A percentile compares a stretch with the other conserved stretches of the same genome.
Evolutionary conservation across 1,284 basidiomycete genomes (phyloP).

Genomic region (Bjerkandera adusta): DNA sequence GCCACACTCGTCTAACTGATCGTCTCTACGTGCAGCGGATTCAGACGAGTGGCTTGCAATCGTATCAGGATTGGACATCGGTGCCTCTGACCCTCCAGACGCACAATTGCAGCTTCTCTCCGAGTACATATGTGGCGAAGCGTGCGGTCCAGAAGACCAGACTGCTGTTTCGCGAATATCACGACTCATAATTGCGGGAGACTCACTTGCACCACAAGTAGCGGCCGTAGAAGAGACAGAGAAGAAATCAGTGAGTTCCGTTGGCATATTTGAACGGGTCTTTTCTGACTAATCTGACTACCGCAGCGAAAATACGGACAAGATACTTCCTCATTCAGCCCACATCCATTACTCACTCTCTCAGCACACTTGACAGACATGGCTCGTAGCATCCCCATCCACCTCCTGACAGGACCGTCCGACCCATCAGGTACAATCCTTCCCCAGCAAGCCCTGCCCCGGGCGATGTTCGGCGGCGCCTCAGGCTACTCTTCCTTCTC

Average conservation of each 20-base stretch:
- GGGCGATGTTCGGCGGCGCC: constrained; percentile 84
- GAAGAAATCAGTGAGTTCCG: constrained; percentile 52
- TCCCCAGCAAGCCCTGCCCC: constrained; percentile 93
- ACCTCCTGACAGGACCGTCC: constrained; percentile 80
- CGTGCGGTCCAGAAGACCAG: constrained; percentile 67
- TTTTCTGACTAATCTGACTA: not conserved
- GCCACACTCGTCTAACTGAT: not conserved
- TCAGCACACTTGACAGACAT: constrained; percentile 75
- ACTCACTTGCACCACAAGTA: constrained; percentile 68
- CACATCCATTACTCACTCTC: constrained; percentile 73
- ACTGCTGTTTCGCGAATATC: constrained; percentile 70
- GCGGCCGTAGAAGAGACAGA: constrained; percentile 43
- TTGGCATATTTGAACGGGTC: not conserved
- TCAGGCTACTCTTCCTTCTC: constrained; percentile 64
- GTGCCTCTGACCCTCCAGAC: constrained; percentile 62
- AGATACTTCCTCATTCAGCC: constrained; percentile 62
- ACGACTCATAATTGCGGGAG: constrained; percentile 83
- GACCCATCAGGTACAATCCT: constrained; percentile 90
- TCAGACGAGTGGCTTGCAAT: constrained; percentile 79
- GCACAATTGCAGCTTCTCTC: constrained; percentile 77
- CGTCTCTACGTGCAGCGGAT: constrained; percentile 1
- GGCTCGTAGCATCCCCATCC: constrained; percentile 70
- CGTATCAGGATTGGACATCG: constrained; percentile 80
- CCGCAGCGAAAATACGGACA: constrained; percentile 57
- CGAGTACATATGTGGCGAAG: constrained; percentile 88